Conservation (phyloP, 2,329 filamentous ascomycete species). For the Alternaria dauci region DNA sequence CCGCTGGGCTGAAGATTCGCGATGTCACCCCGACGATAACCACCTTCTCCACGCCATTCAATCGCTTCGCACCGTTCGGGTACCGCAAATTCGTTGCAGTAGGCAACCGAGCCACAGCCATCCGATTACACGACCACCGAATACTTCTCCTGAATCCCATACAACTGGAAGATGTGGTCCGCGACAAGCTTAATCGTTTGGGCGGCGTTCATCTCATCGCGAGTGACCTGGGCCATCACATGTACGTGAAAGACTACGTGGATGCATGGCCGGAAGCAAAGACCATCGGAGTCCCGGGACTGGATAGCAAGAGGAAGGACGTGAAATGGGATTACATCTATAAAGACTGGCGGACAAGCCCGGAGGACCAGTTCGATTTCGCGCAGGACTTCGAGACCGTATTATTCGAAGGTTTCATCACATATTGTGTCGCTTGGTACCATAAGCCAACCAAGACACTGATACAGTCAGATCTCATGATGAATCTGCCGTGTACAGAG, state of each 20-base stretch:
- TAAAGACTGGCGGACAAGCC: slow-evolving; percentile 16
- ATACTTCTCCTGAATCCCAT: slow-evolving; percentile 25
- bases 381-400: slow-evolving; percentile 24
- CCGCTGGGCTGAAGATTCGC: slow-evolving; percentile 8
- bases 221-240: slow-evolving; percentile 24
- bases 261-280: slow-evolving; percentile 21
- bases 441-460: slow-evolving; percentile 22
- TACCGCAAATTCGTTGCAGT: slow-evolving; percentile 28
- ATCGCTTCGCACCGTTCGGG: slow-evolving; percentile 27
- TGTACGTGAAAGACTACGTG: slow-evolving; percentile 16
- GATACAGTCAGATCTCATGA: slow-evolving; percentile 24
- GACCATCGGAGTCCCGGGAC: slow-evolving; percentile 21
- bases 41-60: slow-evolving; percentile 27
- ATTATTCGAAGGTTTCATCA: slow-evolving; percentile 28
- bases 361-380: slow-evolving; percentile 25
- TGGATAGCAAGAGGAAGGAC: slow-evolving; percentile 23
- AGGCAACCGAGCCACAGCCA: slow-evolving; percentile 26
- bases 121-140: slow-evolving; percentile 15
- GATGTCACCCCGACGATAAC: slow-evolving; percentile 17
- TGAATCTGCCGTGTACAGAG: slow-evolving; percentile 28
- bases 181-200: slow-evolving; percentile 12
- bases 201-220: slow-evolving; percentile 25
- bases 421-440: slow-evolving; percentile 26
- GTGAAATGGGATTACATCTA: slow-evolving; percentile 24
- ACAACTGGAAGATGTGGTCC: slow-evolving; percentile 15